Evolutionary conservation across 2,329 filamentous ascomycete species (phyloP), one percentile per base, ranked within the genome.

Genomic region (Trichoderma citrinoviride): DNA sequence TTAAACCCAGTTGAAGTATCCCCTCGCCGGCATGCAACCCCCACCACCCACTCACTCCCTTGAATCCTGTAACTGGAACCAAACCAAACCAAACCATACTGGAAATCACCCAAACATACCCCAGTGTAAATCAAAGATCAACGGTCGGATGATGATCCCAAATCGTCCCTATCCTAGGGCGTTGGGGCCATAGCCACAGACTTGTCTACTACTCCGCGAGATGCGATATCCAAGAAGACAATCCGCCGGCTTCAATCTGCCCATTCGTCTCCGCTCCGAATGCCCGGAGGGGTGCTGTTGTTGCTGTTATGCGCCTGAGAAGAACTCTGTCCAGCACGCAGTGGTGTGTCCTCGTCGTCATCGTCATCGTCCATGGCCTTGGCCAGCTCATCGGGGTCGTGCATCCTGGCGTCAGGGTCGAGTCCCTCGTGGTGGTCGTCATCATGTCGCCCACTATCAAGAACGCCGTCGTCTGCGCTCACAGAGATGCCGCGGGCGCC

Each of bases 401-500:
- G 81, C 86, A 89, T 88, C 78, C 82, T 87, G 43, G 87, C 87
- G 71, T 89, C 86, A 0, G 85, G 83, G 70, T 78, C 77, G 27
- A 83, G 73, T 61, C 80, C 77, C 53, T 82, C 78, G 68, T 81
- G 77, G 60, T 82, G 80, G 19, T 77, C 76, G n/a, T 77, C 78
- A 52, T 78, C 75, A 47, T 82, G 80, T 37, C 78, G 77, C 62
- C 86, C 82, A 46, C 78, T 73, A 62, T 81, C 83, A 14, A 86
- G 75, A 3, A 86, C 81, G 1, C 82, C 83, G 23, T 89, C 87
- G 68, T 90, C 87, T 37, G 87, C 87, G 68, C 85, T 87, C 70
- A 90, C 82, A 1, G 86, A 89, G 70, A 90, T 89, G 61, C 87
- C 87, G 27, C 87, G 80, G 3, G 83, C 77, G 14, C 87, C 86